A percentile compares a stretch with the other conserved stretches of the same genome.
These are phyloP conservation scores for Orbilia oligospora DNA, from an alignment of 2,329 filamentous ascomycete genomes.

Conservation along the genomic window DNA sequence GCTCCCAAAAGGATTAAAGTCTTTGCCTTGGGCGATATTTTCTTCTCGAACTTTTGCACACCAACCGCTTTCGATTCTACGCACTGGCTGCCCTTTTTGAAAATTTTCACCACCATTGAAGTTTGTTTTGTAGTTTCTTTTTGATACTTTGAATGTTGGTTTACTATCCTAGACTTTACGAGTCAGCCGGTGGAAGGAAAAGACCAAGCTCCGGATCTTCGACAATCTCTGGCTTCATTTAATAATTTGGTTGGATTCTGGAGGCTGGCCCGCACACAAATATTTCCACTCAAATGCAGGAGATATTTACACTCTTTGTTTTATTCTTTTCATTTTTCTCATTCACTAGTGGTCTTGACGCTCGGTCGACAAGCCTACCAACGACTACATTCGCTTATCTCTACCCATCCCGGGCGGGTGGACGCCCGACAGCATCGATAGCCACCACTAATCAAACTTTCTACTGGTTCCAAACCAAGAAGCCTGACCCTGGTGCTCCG, in stretches of 20 bases:
- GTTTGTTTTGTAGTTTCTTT: neutral
- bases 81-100: constrained; percentile 17
- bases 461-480: constrained; percentile 49
- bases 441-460: constrained; percentile 29
- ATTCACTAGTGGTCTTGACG: neutral
- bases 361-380: neutral
- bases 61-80: constrained; percentile 2
- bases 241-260: neutral
- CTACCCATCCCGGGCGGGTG: neutral
- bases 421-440: constrained; percentile 1
- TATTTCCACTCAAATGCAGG: neutral
- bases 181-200: neutral
- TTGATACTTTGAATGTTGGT: neutral
- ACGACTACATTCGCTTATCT: neutral
- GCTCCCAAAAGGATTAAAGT: constrained; percentile 5
- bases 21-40: neutral
- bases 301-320: neutral
- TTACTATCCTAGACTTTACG: neutral
- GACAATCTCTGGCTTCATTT: neutral
- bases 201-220: neutral
- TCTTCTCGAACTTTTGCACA: constrained; percentile 12
- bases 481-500: constrained; percentile 3
- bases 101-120: neutral
- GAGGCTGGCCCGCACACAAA: too few relatives aligned
- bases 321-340: neutral